Conservation (phyloP, 257 asterid genomes). For the Striga asiatica region DNA sequence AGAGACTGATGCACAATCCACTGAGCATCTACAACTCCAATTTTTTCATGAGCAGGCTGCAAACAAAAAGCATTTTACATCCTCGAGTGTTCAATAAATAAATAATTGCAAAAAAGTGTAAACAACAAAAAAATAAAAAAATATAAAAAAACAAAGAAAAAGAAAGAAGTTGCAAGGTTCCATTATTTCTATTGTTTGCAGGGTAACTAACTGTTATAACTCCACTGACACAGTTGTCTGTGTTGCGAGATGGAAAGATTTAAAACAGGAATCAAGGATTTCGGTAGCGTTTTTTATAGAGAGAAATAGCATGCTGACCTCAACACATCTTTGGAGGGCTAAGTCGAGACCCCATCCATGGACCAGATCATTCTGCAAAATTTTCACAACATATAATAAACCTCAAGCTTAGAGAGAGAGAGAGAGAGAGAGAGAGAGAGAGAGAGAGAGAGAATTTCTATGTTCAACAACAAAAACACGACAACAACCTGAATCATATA, state of each 20-base stretch:
- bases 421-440: not conserved
- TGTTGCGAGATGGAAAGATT: no score
- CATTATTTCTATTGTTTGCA: no score
- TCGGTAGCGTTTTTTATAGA: not conserved
- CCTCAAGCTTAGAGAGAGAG: not conserved
- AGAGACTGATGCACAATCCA: constrained; percentile 72
- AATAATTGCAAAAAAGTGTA: not conserved
- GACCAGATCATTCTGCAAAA: constrained; percentile 70
- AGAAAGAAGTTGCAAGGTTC: no score
- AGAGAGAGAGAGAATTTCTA: not conserved
- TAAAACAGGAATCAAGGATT: no score
- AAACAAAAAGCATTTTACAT: not conserved
- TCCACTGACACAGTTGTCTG: not conserved
- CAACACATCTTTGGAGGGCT: constrained; percentile 70
- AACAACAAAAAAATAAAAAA: no score
- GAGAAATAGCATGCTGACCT: constrained; percentile 29
- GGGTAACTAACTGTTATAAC: no score
- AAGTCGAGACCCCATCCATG: constrained; percentile 98
- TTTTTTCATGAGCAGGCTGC: constrained; percentile 73
- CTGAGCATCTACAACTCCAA: constrained; percentile 89
- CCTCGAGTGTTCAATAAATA: not conserved
- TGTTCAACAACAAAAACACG: not conserved
- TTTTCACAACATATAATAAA: constrained; percentile 3
- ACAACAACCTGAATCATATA: constrained; percentile 73
- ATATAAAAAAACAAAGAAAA: no score